Conservation (phyloP, 2,329 filamentous ascomycete species). For the Fusarium redolens region DNA sequence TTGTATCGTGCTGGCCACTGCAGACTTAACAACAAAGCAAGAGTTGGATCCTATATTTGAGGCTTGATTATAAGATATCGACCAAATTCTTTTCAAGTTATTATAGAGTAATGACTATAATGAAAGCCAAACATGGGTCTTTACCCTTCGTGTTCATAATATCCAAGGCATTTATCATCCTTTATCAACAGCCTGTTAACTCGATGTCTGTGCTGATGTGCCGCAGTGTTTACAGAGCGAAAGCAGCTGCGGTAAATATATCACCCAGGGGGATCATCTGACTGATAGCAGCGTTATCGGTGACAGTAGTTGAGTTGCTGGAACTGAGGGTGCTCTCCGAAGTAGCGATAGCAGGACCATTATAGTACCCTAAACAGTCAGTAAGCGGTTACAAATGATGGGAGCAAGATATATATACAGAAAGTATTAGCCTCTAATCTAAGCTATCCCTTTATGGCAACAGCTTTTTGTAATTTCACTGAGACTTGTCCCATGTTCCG, state of each 20-base stretch:
- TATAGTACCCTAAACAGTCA: too few relatives aligned
- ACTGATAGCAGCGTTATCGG: too few relatives aligned
- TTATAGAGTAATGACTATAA: neutral
- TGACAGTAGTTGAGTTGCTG: too few relatives aligned
- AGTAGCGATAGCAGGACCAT: too few relatives aligned
- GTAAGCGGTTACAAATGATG: too few relatives aligned
- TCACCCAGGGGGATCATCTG: too few relatives aligned
- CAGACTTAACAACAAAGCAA: neutral
- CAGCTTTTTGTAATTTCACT: fast-evolving
- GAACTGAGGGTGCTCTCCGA: too few relatives aligned
- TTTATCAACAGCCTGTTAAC: too few relatives aligned
- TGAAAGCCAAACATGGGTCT: fast-evolving
- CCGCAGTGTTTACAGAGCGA: too few relatives aligned
- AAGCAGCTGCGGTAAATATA: too few relatives aligned
- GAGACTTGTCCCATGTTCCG: neutral
- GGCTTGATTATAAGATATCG: neutral
- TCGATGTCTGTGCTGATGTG: neutral
- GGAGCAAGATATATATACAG: too few relatives aligned
- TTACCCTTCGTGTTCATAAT: fast-evolving
- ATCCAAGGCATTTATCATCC: neutral
- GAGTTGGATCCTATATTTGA: fast-evolving
- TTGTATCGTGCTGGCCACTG: fast-evolving
- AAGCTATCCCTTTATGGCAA: neutral
- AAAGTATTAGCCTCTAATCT: fast-evolving
- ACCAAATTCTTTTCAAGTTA: neutral